These are phyloP conservation scores for Camelina hispida DNA, from an alignment of 345 rosid species.

Conservation along the genomic window DNA sequence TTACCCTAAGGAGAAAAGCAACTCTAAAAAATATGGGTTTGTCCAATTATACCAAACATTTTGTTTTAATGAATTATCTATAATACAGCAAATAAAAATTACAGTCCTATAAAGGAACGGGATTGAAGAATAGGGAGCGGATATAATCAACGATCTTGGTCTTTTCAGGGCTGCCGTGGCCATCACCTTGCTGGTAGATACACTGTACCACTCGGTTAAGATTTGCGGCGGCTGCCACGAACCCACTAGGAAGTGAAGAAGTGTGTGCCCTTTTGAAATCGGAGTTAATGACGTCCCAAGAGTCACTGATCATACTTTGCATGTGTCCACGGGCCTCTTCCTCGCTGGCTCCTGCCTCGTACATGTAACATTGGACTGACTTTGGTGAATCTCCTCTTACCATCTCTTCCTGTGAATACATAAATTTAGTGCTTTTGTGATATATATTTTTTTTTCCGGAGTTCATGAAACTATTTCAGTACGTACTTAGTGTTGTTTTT, in stretches of 20 bases:
- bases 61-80: neutral
- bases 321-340: slow-evolving; percentile 37
- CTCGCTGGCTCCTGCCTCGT: slow-evolving; percentile 42
- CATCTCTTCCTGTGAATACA: slow-evolving; percentile 35
- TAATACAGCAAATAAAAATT: neutral
- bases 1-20: too few species aligned
- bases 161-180: slow-evolving; percentile 35
- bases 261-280: slow-evolving; percentile 10
- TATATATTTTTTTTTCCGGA: too few species aligned
- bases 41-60: neutral
- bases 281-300: slow-evolving; percentile 35
- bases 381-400: slow-evolving; percentile 46
- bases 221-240: slow-evolving; percentile 33
- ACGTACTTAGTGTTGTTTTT: too few species aligned
- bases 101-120: neutral
- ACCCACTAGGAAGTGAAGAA: slow-evolving; percentile 21
- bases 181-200: slow-evolving; percentile 50
- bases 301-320: slow-evolving; percentile 8
- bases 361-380: slow-evolving; percentile 48
- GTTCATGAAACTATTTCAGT: too few species aligned
- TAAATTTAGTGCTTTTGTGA: too few species aligned
- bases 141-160: slow-evolving; percentile 23
- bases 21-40: too few species aligned
- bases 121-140: slow-evolving; percentile 21
- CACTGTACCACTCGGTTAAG: slow-evolving; percentile 40